Evolutionary conservation across 768 basidiomycete genomes (phyloP).

Genomic region (Mrakia frigida): DNA sequence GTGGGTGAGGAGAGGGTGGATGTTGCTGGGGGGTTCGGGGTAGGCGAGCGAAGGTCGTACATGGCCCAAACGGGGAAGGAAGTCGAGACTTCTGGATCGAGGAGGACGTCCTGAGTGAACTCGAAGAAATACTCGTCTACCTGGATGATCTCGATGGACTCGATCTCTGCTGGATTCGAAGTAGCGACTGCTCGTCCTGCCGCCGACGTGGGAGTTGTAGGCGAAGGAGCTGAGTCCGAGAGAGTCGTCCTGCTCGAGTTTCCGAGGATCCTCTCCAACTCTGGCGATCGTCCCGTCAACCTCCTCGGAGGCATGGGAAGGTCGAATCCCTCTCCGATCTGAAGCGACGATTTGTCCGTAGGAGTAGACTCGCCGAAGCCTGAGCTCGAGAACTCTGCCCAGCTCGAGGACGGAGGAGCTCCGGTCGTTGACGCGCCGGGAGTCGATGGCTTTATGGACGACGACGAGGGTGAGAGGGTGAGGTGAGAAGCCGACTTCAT

Average conservation of each 20-base stretch:
- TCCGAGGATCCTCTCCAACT: not conserved
- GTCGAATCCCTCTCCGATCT: not conserved
- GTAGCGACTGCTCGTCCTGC: not conserved
- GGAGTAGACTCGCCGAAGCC: conserved; percentile 3
- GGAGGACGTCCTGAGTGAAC: conserved; percentile 10
- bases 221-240: not conserved
- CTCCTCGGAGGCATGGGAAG: not conserved
- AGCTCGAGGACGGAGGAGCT: not conserved
- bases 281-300: not conserved
- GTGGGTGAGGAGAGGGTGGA: not conserved
- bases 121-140: conserved; percentile 15
- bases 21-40: not conserved
- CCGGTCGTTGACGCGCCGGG: not conserved
- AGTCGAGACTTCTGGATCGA: not conserved
- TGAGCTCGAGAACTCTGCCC: conserved; percentile 6
- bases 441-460: not conserved
- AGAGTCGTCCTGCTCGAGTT: not conserved
- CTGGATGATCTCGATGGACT: not conserved
- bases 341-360: not conserved
- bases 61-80: conserved; percentile 15
- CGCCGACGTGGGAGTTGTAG: not conserved
- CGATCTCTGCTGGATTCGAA: not conserved
- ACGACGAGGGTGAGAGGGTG: not conserved
- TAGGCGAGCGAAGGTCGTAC: not conserved
- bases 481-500: not conserved